A percentile compares a stretch with the other conserved stretches of the same genome.
Evolutionary conservation across 345 rosid species (phyloP).

Genomic region (Schrenkiella parvula): DNA sequence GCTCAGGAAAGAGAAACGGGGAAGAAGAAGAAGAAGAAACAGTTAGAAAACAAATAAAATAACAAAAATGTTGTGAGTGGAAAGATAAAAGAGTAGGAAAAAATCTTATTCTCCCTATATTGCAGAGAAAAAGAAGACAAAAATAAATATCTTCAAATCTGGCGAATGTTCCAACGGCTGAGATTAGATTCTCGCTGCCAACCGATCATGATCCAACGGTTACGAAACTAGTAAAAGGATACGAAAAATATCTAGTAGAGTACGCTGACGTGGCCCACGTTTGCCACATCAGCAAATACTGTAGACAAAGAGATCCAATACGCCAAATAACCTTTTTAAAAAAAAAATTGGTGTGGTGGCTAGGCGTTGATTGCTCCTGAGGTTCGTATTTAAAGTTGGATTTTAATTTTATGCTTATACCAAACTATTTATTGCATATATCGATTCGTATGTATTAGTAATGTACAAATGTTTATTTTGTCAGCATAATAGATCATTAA

Average conservation of each 20-base stretch:
- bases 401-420: neutral
- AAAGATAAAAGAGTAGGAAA: neutral
- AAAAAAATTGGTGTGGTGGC: constrained; percentile 17
- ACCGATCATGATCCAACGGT: constrained; percentile 37
- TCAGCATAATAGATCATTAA: neutral
- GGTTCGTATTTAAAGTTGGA: constrained; percentile 30
- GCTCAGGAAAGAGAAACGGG: neutral
- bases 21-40: neutral
- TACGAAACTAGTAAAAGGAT: neutral
- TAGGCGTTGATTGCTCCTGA: neutral
- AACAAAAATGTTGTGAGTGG: neutral
- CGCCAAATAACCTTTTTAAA: constrained; percentile 15
- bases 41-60: constrained; percentile 6
- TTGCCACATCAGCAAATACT: constrained; percentile 45
- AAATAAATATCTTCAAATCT: constrained; percentile 40
- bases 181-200: neutral
- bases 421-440: neutral
- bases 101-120: neutral
- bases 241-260: constrained; percentile 42
- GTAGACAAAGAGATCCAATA: constrained; percentile 17
- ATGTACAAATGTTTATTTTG: neutral
- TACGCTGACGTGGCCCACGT: constrained; percentile 39
- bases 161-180: constrained; percentile 34
- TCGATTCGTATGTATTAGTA: neutral
- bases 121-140: neutral